phyloP scores from a whole-genome alignment of 116 monocot species.

The Zostera marina region DNA sequence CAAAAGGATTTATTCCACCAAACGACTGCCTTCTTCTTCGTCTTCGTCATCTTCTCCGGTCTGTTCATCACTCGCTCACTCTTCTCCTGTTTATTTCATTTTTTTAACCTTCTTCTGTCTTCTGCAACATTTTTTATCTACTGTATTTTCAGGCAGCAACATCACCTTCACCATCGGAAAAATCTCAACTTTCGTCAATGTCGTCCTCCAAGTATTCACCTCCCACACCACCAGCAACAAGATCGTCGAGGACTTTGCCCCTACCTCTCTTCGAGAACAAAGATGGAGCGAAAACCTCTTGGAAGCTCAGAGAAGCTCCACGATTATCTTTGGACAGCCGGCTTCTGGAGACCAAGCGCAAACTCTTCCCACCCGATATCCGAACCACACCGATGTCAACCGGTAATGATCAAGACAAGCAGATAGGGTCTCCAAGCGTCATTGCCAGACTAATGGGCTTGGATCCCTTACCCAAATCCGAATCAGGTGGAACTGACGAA shows the following conservation, averaged over 20 bases:
- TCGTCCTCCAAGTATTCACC: constrained; percentile 6
- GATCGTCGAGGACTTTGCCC: constrained; percentile 11
- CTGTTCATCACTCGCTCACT: no score
- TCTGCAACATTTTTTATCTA: not conserved
- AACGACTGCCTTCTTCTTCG: constrained; percentile 32
- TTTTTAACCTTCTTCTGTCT: constrained; percentile 2
- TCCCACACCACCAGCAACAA: no score
- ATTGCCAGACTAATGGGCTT: constrained; percentile 88
- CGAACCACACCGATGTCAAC: constrained; percentile 12
- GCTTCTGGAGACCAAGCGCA: constrained; percentile 22
- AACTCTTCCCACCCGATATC: constrained; percentile 43
- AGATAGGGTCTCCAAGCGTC: constrained; percentile 68
- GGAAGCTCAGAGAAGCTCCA: constrained; percentile 69
- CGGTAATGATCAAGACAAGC: constrained; percentile 12
- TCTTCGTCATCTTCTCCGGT: constrained; percentile 13
- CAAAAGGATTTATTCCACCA: constrained; percentile 30
- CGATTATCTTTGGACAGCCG: constrained; percentile 92
- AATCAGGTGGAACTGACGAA: not conserved
- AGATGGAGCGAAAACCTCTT: constrained; percentile 37
- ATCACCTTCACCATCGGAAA: constrained; percentile 66
- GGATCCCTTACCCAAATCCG: constrained; percentile 36
- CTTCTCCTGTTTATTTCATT: no score
- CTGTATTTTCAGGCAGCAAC: constrained; percentile 20
- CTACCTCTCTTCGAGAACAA: constrained; percentile 44
- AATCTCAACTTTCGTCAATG: constrained; percentile 35